Base-by-base conservation (phyloP, 306 rosid genomes). In the Malus fusca region DNA sequence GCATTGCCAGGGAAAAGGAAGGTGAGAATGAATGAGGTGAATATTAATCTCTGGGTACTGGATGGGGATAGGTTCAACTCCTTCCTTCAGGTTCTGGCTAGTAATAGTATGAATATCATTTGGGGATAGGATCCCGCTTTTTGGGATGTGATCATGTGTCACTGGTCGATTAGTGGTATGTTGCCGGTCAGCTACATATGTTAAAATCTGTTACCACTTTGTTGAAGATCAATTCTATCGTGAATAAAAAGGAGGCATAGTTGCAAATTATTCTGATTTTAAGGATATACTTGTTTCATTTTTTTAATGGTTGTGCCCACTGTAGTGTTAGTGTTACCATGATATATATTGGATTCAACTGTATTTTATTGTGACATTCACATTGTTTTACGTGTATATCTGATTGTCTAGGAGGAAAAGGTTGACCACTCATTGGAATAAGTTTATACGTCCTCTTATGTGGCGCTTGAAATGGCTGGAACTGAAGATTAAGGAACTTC, bases 401-500 rank as follows among this genome's bases (percentile, higher is more conserved):
- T 66, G 76, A 85, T 69, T 64, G 17, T 81, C 68, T 79, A 95
- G 96, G 83, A 84, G 81, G 83, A 90, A 83, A 81, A 90, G 77
- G 81, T 71, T 84, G 81, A 90, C 93, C 65, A 67, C 8, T 76
- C 91, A 89, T 64, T 95, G 97, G 97, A 89, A 82, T 81, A 87
- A 44, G 80, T 95, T 88, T 81, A 83, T 87, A 75, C 76, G 69
- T 68, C 97, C 97, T 43, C 62, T 88, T 31, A 82, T 46, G 83
- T 87, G 91, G 93, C 93, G 97, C 26, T 87, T 89, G 83, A 95
- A 88, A 86, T 92, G 97, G 97, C 37, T 84, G 52, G 99, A 90
- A 77, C 78, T 92, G 84, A 78, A 68, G 81, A 73, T 92, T 53
- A 87, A 65, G 83, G 83, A 82, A 76, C 92, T 95, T 72, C 84